Conservation (phyloP, 1,284 basidiomycete species). For the Ustilago esculenta region DNA sequence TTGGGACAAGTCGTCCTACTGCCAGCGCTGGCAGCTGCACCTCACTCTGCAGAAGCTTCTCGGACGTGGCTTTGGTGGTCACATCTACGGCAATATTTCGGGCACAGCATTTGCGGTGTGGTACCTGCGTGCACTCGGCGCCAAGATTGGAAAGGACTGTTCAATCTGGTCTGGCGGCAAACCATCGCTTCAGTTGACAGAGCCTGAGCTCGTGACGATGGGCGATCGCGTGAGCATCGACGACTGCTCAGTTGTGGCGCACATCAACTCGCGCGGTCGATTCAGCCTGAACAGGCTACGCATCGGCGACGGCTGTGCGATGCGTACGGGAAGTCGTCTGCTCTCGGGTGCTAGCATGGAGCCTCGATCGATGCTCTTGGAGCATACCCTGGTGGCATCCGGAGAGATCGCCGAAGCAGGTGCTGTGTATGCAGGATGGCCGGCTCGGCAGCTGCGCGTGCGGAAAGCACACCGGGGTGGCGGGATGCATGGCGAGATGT, state of each 20-base stretch:
- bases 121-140: constrained; percentile 64
- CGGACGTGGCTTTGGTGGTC: constrained; percentile 62
- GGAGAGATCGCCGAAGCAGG: constrained; percentile 66
- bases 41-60: constrained; percentile 62
- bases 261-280: constrained; percentile 66
- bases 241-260: constrained; percentile 66
- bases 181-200: constrained; percentile 64
- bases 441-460: constrained; percentile 59
- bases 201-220: constrained; percentile 66
- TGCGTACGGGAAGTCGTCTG: constrained; percentile 64
- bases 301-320: constrained; percentile 65
- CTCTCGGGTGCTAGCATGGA: constrained; percentile 66
- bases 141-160: constrained; percentile 62
- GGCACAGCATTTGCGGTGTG: constrained; percentile 62
- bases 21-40: constrained; percentile 66
- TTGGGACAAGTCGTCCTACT: constrained; percentile 67
- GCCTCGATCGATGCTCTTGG: constrained; percentile 64
- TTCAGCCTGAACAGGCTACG: constrained; percentile 66
- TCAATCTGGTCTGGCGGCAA: constrained; percentile 67
- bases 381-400: constrained; percentile 66
- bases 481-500: constrained; percentile 33
- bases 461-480: constrained; percentile 37
- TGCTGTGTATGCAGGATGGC: constrained; percentile 66
- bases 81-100: constrained; percentile 62
- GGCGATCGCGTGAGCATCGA: constrained; percentile 64